These are phyloP conservation scores for Apiotrichum sp. DNA, from an alignment of 1,284 basidiomycete genomes.

Conservation along the genomic window DNA sequence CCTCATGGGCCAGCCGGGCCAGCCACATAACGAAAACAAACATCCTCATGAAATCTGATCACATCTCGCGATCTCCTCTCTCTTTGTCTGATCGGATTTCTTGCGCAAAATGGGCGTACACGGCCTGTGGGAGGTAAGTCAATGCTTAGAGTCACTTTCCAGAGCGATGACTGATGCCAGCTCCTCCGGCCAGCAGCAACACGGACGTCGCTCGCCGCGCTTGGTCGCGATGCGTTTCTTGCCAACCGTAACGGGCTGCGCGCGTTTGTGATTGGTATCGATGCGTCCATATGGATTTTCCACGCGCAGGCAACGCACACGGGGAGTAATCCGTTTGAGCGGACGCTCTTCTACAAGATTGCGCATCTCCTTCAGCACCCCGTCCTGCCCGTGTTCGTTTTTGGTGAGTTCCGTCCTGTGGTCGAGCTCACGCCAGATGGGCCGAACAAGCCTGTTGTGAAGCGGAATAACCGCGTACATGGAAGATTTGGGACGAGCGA, in stretches of 20 bases:
- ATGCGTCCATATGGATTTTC: constrained; percentile 51
- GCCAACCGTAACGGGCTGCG: constrained; percentile 36
- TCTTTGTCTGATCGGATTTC: too few species aligned
- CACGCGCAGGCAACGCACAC: constrained; percentile 44
- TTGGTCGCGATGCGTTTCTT: constrained; percentile 38
- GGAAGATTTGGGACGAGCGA: constrained; percentile 52
- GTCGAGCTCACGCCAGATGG: constrained; percentile 53
- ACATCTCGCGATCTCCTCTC: too few species aligned
- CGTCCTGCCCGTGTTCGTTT: constrained; percentile 83
- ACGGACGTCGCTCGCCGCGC: constrained; percentile 27
- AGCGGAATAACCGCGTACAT: constrained; percentile 59
- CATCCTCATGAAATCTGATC: background rate
- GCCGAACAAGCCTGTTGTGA: constrained; percentile 69
- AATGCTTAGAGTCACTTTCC: background rate
- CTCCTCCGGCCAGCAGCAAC: constrained; percentile 41
- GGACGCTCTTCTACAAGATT: constrained; percentile 53
- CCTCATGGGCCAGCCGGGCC: too few species aligned
- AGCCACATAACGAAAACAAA: too few species aligned
- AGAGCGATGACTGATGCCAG: constrained; percentile 36
- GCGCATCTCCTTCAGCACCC: constrained; percentile 68
- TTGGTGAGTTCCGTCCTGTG: constrained; percentile 49
- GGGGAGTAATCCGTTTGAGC: constrained; percentile 51
- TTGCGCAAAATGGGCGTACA: constrained; percentile 42
- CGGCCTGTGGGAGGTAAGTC: constrained; percentile 48
- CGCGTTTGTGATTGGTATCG: constrained; percentile 47